These are phyloP conservation scores for Penicillium sp. DNA, from an alignment of 2,329 filamentous ascomycete genomes.

Conservation along the genomic window DNA sequence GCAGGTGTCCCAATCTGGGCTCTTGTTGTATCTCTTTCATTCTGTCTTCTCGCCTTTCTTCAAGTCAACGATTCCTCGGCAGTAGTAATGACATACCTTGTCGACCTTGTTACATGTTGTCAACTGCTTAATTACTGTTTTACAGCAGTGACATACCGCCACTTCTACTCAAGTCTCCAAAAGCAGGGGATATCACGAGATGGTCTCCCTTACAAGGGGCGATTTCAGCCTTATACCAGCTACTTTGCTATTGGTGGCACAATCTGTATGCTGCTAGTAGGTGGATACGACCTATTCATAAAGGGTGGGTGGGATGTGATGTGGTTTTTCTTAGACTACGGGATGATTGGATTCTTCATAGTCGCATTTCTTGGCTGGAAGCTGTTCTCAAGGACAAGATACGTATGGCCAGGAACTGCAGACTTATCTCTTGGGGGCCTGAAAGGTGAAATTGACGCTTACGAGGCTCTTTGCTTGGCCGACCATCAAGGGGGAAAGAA, in stretches of 20 bases:
- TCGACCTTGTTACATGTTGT: conserved; percentile 31
- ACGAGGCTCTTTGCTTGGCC: conserved; percentile 19
- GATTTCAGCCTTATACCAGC: conserved; percentile 69
- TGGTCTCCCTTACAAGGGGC: conserved; percentile 67
- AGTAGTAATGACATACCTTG: conserved; percentile 58
- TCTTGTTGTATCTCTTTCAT: conserved; percentile 63
- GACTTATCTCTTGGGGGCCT: conserved; percentile 52
- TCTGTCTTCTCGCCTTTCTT: conserved; percentile 70
- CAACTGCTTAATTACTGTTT: conserved; percentile 48
- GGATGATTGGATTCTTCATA: conserved; percentile 66
- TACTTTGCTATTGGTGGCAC: conserved; percentile 67
- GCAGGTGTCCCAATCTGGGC: conserved; percentile 71
- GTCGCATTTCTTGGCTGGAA: conserved; percentile 71
- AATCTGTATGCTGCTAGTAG: conserved; percentile 69
- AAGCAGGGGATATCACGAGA: conserved; percentile 68
- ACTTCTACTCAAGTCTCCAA: conserved; percentile 67
- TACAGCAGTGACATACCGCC: conserved; percentile 69
- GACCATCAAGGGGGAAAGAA: neutral
- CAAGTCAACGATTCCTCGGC: conserved; percentile 67
- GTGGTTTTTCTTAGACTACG: conserved; percentile 72
- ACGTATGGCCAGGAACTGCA: conserved; percentile 57
- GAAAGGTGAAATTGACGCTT: conserved; percentile 35
- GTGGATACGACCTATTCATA: conserved; percentile 73
- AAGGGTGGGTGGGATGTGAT: conserved; percentile 65
- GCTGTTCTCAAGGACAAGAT: conserved; percentile 62